Percentiles rank a stretch among this genome's conserved stretches.
Evolutionary conservation across 371 early-diverging fungal species (phyloP).

Genomic region (Parasitella parasitica): DNA sequence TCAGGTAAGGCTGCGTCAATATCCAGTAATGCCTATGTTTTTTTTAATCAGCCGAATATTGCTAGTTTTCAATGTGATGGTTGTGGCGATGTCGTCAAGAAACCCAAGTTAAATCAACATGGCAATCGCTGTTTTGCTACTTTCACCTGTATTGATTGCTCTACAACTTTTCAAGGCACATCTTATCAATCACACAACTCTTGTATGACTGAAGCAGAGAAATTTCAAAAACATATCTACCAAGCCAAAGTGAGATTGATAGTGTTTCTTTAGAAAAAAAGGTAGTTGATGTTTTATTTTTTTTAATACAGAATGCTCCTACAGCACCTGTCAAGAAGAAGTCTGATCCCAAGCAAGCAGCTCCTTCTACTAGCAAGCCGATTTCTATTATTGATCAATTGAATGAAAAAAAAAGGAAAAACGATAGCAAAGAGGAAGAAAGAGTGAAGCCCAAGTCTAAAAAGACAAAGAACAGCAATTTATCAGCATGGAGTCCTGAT

Average conservation of each 20-base stretch:
- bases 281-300: not conserved
- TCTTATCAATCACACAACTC: conserved; percentile 79
- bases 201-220: conserved; percentile 91
- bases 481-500: conserved; percentile 27
- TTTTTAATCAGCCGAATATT: too few relatives aligned
- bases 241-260: conserved; percentile 47
- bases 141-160: conserved; percentile 91
- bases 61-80: conserved; percentile 78
- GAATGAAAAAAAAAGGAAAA: conserved; percentile 51
- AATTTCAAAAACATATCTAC: conserved; percentile 75
- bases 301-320: not conserved
- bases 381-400: conserved; percentile 65
- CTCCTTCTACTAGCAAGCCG: conserved; percentile 20
- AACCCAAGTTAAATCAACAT: conserved; percentile 88
- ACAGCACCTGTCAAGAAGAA: conserved; percentile 15
- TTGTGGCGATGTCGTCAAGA: conserved; percentile 91
- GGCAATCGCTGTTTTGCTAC: conserved; percentile 79
- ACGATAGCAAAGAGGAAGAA: conserved; percentile 18
- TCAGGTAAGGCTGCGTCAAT: not conserved
- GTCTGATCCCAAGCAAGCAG: conserved; percentile 25
- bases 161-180: conserved; percentile 77
- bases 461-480: conserved; percentile 27
- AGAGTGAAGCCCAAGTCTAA: conserved; percentile 21
- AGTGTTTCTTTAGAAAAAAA: not conserved
- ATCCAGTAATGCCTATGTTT: too few relatives aligned